These are phyloP conservation scores for Penicillium sp. DNA, from an alignment of 2,329 filamentous ascomycete species.

Conservation along the genomic window DNA sequence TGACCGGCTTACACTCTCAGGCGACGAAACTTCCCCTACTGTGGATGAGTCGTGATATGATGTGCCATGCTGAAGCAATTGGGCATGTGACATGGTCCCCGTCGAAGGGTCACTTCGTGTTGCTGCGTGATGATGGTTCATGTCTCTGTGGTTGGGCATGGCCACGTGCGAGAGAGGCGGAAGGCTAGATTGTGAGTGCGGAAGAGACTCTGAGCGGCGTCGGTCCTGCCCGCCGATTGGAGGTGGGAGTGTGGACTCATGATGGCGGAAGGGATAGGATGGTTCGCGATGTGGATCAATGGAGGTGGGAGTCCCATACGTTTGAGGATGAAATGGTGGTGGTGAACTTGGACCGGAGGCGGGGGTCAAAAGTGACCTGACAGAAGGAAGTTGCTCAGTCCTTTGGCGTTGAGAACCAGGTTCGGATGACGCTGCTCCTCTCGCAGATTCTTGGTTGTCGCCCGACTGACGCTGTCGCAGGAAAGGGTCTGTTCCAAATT, in stretches of 20 bases:
- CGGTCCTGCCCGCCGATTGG: constrained; percentile 22
- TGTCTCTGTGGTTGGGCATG: constrained; percentile 24
- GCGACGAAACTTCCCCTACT: constrained; percentile 19
- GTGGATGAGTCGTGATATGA: constrained; percentile 18
- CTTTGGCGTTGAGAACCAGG: constrained; percentile 15
- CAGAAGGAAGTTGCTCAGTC: constrained; percentile 41
- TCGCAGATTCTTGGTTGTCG: constrained; percentile 28
- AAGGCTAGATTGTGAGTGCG: constrained; percentile 26
- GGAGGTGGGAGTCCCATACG: constrained; percentile 24
- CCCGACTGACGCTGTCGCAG: constrained; percentile 28
- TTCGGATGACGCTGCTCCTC: constrained; percentile 13
- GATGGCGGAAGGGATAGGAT: constrained; percentile 22
- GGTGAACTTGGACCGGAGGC: constrained; percentile 30
- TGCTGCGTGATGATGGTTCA: constrained; percentile 21
- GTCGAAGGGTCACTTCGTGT: constrained; percentile 24
- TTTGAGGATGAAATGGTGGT: constrained; percentile 30
- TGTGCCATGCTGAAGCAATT: constrained; percentile 20
- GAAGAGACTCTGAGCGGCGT: constrained; percentile 22
- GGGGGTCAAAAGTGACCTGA: constrained; percentile 44
- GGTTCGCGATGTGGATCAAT: constrained; percentile 20
- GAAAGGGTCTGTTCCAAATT: constrained; percentile 40
- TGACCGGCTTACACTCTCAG: constrained; percentile 15
- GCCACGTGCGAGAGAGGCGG: constrained; percentile 37
- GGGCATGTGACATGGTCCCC: constrained; percentile 22
- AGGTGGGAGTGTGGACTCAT: constrained; percentile 22